Percentiles rank a stretch among this genome's conserved stretches.
phyloP scores from a whole-genome alignment of 2,329 filamentous ascomycete species.

The Microdochium trichocladiopsis region DNA sequence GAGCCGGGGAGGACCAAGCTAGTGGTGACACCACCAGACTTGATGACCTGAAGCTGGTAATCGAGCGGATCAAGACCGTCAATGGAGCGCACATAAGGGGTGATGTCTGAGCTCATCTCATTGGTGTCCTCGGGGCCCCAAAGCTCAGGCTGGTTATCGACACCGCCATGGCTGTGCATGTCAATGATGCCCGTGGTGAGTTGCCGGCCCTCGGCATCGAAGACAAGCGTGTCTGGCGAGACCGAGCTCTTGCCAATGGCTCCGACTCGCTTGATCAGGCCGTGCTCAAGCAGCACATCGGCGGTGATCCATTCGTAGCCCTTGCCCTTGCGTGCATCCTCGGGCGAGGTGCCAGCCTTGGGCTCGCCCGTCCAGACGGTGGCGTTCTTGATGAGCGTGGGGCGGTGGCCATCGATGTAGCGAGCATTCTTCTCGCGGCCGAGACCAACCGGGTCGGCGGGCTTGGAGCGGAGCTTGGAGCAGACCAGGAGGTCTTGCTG shows the following conservation, averaged over 20 bases:
- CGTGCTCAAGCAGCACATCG: slow-evolving; percentile 55
- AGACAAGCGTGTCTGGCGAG: slow-evolving; percentile 40
- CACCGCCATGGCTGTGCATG: slow-evolving; percentile 63
- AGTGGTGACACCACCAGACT: slow-evolving; percentile 66
- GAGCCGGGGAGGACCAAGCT: slow-evolving; percentile 61
- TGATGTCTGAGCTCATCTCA: slow-evolving; percentile 57
- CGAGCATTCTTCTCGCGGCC: slow-evolving; percentile 55
- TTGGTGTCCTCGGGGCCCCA: slow-evolving; percentile 52
- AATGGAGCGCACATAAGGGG: slow-evolving; percentile 60
- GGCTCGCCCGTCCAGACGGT: slow-evolving; percentile 62
- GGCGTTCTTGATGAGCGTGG: slow-evolving; percentile 59
- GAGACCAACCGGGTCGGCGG: slow-evolving; percentile 45
- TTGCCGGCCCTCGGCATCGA: slow-evolving; percentile 51
- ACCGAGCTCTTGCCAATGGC: slow-evolving; percentile 34
- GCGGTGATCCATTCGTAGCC: slow-evolving; percentile 52
- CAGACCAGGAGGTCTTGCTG: slow-evolving; percentile 48
- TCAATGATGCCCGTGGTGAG: slow-evolving; percentile 64
- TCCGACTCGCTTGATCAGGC: slow-evolving; percentile 50
- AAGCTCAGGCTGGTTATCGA: slow-evolving; percentile 48
- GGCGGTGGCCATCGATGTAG: slow-evolving; percentile 48
- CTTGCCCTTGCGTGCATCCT: slow-evolving; percentile 49
- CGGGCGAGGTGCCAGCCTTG: slow-evolving; percentile 36
- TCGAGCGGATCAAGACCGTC: slow-evolving; percentile 59
- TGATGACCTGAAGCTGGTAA: slow-evolving; percentile 60
- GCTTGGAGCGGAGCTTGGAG: slow-evolving; percentile 44